Conservation (phyloP, 768 basidiomycete genomes). For the Rhodotorula babjevae region DNA sequence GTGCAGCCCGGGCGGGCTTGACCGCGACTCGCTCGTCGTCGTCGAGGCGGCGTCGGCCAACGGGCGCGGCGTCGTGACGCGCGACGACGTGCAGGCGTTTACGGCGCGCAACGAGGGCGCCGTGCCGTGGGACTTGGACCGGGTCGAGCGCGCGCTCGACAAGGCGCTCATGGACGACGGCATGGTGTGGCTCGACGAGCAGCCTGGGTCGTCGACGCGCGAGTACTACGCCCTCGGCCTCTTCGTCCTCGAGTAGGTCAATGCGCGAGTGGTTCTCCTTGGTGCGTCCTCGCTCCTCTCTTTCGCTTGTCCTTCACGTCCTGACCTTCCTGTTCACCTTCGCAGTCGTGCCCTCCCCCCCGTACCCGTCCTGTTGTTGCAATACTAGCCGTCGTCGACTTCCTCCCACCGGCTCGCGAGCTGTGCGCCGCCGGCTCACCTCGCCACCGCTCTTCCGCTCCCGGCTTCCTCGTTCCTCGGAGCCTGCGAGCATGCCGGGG, state of each 20-base stretch:
- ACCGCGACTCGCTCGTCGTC: slow-evolving; percentile 79
- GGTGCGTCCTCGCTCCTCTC: neutral
- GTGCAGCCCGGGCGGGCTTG: slow-evolving; percentile 82
- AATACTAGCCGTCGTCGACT: neutral
- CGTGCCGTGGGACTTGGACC: slow-evolving; percentile 65
- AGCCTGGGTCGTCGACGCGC: slow-evolving; percentile 53
- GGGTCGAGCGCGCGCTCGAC: slow-evolving; percentile 71
- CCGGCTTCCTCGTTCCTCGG: too few species aligned
- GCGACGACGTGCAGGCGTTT: slow-evolving; percentile 24
- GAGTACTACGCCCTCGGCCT: slow-evolving; percentile 86
- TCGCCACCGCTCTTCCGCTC: too few species aligned
- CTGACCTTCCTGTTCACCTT: neutral
- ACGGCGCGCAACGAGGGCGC: slow-evolving; percentile 55
- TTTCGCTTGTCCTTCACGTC: neutral
- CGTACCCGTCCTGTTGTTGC: neutral
- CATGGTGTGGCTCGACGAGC: slow-evolving; percentile 90
- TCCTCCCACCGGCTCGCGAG: too few species aligned
- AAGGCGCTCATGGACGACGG: slow-evolving; percentile 89
- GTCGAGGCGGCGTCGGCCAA: slow-evolving; percentile 55
- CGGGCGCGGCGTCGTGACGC: slow-evolving; percentile 35
- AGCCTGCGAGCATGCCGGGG: too few species aligned
- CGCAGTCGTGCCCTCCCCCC: too few species aligned
- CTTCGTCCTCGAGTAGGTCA: slow-evolving; percentile 53
- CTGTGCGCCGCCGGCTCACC: too few species aligned
- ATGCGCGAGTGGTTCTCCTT: neutral